Percentiles rank a stretch among this genome's conserved stretches.
phyloP scores from a whole-genome alignment of 441 rosid genomes.

The Sinapis alba region DNA sequence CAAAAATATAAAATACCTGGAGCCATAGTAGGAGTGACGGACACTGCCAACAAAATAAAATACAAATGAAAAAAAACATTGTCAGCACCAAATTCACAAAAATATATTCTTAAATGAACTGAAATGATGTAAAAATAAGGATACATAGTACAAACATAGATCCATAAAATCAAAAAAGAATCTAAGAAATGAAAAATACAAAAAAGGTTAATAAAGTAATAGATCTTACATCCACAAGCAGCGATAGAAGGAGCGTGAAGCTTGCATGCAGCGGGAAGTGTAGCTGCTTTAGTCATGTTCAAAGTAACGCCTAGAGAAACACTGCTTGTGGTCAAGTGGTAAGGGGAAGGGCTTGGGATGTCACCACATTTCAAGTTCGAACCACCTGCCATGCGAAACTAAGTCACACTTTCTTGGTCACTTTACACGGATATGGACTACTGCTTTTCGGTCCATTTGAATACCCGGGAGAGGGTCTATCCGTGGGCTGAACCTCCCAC shows the following conservation, averaged over 20 bases:
- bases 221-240: constrained; percentile 63
- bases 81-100: not conserved
- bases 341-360: too few species aligned
- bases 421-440: too few species aligned
- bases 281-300: constrained; percentile 71
- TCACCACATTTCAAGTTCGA: too few species aligned
- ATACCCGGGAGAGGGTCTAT: too few species aligned
- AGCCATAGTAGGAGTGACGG: constrained; percentile 35
- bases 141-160: not conserved
- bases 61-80: not conserved
- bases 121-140: not conserved
- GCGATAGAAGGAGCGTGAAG: constrained; percentile 64
- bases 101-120: not conserved
- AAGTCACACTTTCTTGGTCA: too few species aligned
- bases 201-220: not conserved
- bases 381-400: too few species aligned
- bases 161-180: not conserved
- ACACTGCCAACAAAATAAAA: constrained; percentile 24
- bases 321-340: too few species aligned
- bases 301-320: constrained; percentile 65
- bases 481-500: too few species aligned
- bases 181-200: not conserved
- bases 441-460: too few species aligned
- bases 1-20: constrained; percentile 29
- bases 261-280: constrained; percentile 80